A percentile compares a stretch with the other conserved stretches of the same genome.
These are phyloP conservation scores for Ramaria rubella DNA, from an alignment of 768 basidiomycete species.

Conservation along the genomic window DNA sequence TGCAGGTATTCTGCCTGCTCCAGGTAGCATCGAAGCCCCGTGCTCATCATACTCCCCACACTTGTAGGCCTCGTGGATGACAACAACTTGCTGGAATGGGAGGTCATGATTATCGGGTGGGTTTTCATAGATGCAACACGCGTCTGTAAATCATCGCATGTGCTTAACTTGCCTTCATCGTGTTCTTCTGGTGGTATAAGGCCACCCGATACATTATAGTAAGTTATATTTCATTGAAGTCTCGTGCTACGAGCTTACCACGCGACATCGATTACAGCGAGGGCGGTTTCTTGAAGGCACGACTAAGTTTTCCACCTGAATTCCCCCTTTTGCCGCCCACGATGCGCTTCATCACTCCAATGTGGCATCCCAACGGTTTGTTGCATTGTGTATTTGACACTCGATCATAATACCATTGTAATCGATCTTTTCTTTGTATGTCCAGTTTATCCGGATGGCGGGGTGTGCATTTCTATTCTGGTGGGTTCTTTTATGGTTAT, in stretches of 20 bases:
- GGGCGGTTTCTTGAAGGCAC: slow-evolving; percentile 92
- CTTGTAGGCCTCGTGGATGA: slow-evolving; percentile 84
- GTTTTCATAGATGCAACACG: background rate
- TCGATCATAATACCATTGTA: slow-evolving; percentile 5
- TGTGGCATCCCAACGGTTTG: slow-evolving; percentile 98
- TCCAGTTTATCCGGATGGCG: slow-evolving; percentile 88
- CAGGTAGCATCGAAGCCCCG: slow-evolving; percentile 21
- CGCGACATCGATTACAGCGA: slow-evolving; percentile 49
- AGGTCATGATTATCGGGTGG: slow-evolving; percentile 89
- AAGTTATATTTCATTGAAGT: slow-evolving; percentile 23
- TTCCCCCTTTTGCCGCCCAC: slow-evolving; percentile 89
- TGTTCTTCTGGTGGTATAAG: slow-evolving; percentile 35
- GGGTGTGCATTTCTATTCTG: slow-evolving; percentile 94
- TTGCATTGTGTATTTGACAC: slow-evolving; percentile 10
- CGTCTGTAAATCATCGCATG: background rate
- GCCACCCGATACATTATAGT: slow-evolving; percentile 92
- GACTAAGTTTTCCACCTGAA: slow-evolving; percentile 82
- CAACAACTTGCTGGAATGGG: slow-evolving; percentile 94
- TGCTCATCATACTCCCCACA: slow-evolving; percentile 17
- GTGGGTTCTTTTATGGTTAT: slow-evolving; percentile 26
- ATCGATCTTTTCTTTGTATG: too few species aligned
- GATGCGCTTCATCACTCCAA: slow-evolving; percentile 91
- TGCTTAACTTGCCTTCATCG: slow-evolving; percentile 22
- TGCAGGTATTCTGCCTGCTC: slow-evolving; percentile 51
- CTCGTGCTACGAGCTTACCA: background rate